Evolutionary conservation across 192 early-diverging fungal genomes (phyloP).

Genomic region (Linnemannia hyalina): DNA sequence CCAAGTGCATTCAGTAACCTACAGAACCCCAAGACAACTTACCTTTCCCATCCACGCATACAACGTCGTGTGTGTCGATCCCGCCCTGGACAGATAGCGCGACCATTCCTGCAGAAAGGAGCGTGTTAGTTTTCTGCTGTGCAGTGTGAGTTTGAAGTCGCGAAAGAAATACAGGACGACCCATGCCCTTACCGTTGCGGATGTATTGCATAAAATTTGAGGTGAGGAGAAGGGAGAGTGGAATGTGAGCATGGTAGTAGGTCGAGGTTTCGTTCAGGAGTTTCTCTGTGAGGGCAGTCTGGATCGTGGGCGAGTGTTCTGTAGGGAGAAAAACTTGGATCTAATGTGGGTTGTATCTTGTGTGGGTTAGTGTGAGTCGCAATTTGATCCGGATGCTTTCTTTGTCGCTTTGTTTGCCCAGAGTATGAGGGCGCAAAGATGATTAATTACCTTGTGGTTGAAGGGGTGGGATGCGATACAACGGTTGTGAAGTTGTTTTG

Average conservation of each 20-base stretch:
- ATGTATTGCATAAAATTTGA: slow-evolving; percentile 40
- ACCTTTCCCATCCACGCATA: slow-evolving; percentile 45
- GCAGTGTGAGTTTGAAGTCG: not conserved
- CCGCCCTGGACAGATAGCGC: slow-evolving; percentile 21
- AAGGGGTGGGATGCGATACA: slow-evolving; percentile 53
- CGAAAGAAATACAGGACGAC: not conserved
- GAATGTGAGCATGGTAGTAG: slow-evolving; percentile 40
- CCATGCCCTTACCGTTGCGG: slow-evolving; percentile 29
- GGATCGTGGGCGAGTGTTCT: not conserved
- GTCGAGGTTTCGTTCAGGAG: not conserved
- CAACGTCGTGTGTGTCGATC: slow-evolving; percentile 44
- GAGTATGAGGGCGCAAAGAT: not conserved
- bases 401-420: not conserved
- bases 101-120: slow-evolving; percentile 14
- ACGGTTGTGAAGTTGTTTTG: slow-evolving; percentile 40
- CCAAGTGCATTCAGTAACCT: not conserved
- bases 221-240: slow-evolving; percentile 30
- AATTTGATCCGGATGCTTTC: not conserved
- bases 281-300: slow-evolving; percentile 2
- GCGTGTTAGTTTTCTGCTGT: too few relatives aligned
- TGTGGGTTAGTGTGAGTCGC: not conserved
- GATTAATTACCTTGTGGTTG: slow-evolving; percentile 46
- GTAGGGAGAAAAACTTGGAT: slow-evolving; percentile 38
- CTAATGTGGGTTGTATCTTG: not conserved
- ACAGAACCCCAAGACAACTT: not conserved